Evolutionary conservation across 2,329 filamentous ascomycete species (phyloP), one percentile per base, ranked within the genome.

Genomic region (Emergomyces africanus): DNA sequence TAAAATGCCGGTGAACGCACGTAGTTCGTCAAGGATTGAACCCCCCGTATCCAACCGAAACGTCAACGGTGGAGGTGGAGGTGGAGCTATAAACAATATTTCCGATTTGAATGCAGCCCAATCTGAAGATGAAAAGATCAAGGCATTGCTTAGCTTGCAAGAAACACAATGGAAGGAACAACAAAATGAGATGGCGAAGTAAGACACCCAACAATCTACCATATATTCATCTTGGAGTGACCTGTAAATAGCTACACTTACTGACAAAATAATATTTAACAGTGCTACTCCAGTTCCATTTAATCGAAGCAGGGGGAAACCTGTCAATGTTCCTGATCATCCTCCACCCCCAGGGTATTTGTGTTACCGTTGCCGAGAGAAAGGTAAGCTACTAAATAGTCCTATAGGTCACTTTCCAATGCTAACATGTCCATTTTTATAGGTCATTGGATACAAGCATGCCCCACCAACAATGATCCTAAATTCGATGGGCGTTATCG

Each of bases 371-470:
- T 99, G 94, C 74, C 88, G 90, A 62, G 88, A 96, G 73, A 96
- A 96, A 76, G 94, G 81, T 79, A 71, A 62, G 67, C 63, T 15
- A 51, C 33, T n/a, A 35, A 42, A 44, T 60, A 42, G 28, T 18
- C 23, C 54, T 39, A 23, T 55, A 28, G 2, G 49, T 44, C 53
- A 59, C 25, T 15, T 41, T 35, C 41, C n/a, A 54, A 58, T 57
- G 60, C 69, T 75, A 66, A 75, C 64, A 35, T 35, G 9, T 35
- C 5, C 4, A 59, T 41, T 44, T 39, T 50, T 60, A 9, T 63
- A 81, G 79, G 91, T n/a, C 94, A 99, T 73, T 99, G 92, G 92
- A 99, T 99, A 63, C 92, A 97, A 75, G 83, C 89, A 57, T 99
- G 94, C 69, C 94, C 94, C 6, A 99, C 92, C n/a, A 99, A 99